Conservation (phyloP, 2,329 filamentous ascomycete species). For the Sarocladium brachiariae region DNA sequence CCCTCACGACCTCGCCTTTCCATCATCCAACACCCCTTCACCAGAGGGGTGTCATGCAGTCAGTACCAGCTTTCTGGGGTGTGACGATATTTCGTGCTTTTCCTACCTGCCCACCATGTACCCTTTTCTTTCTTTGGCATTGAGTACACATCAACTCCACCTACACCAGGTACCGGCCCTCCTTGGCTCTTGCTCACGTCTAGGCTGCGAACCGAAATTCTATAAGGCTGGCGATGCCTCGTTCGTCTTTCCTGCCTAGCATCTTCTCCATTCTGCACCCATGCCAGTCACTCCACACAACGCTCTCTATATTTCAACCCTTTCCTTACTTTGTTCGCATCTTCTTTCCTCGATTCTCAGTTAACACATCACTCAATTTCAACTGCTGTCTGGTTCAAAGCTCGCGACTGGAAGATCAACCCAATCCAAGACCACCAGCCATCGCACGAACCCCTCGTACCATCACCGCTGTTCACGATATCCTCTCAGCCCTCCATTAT, state of each 20-base stretch:
- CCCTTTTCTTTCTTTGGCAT: neutral
- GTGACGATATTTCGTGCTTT: constrained; percentile 2
- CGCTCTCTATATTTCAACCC: constrained; percentile 6
- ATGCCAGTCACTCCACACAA: constrained; percentile 4
- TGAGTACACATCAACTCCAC: neutral
- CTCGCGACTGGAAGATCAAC: too few relatives aligned
- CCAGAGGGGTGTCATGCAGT: neutral
- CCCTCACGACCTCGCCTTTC: neutral
- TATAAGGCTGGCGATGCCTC: constrained; percentile 53
- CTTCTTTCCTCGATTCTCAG: neutral
- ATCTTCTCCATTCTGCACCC: constrained; percentile 8
- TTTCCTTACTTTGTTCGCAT: constrained; percentile 8
- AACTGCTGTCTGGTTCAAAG: neutral
- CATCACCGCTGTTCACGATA: neutral
- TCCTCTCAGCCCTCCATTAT: too few relatives aligned
- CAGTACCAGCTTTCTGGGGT: neutral
- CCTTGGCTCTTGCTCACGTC: constrained; percentile 13
- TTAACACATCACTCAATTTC: neutral
- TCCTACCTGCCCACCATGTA: neutral
- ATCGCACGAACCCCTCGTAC: too few relatives aligned
- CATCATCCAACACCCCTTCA: neutral
- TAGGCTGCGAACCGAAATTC: constrained; percentile 23
- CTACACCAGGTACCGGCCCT: neutral
- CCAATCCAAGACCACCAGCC: too few relatives aligned
- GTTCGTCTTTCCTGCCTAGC: constrained; percentile 23